Evolutionary conservation across 179 eudicot species (phyloP).

Genomic region (Silene noctiflora): DNA sequence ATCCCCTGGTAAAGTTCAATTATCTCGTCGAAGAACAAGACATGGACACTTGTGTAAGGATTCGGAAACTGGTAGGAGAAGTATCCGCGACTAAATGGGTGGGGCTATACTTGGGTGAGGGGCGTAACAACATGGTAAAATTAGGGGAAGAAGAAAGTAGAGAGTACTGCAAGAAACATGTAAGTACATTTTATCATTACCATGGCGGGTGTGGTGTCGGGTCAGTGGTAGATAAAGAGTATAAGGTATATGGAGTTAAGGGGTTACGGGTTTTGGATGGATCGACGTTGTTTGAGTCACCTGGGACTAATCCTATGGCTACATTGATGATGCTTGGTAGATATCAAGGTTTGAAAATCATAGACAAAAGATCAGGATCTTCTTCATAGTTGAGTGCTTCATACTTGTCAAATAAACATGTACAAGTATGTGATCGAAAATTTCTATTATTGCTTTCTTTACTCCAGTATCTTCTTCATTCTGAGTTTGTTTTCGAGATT

Average conservation of each 20-base stretch:
- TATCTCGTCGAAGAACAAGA: constrained; percentile 35
- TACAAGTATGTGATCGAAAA: too few species aligned
- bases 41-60: constrained; percentile 33
- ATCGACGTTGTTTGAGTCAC: constrained; percentile 41
- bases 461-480: too few species aligned
- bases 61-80: constrained; percentile 27
- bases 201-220: constrained; percentile 49
- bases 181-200: constrained; percentile 42
- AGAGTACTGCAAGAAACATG: constrained; percentile 40
- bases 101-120: constrained; percentile 28
- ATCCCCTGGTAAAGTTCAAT: constrained; percentile 41
- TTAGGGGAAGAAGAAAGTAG: constrained; percentile 31
- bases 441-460: too few species aligned
- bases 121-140: constrained; percentile 12
- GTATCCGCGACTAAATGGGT: constrained; percentile 31
- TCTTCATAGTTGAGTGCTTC: constrained; percentile 5
- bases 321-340: constrained; percentile 48
- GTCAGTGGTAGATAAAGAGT: constrained; percentile 40
- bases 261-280: constrained; percentile 47
- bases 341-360: constrained; percentile 42
- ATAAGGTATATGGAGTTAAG: constrained; percentile 36
- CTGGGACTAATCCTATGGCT: constrained; percentile 54
- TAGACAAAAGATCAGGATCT: constrained; percentile 20
- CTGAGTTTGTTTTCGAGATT: too few species aligned
- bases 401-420: too few species aligned